Conservation (phyloP, 1,284 basidiomycete genomes). For the Sutorius eximius region DNA sequence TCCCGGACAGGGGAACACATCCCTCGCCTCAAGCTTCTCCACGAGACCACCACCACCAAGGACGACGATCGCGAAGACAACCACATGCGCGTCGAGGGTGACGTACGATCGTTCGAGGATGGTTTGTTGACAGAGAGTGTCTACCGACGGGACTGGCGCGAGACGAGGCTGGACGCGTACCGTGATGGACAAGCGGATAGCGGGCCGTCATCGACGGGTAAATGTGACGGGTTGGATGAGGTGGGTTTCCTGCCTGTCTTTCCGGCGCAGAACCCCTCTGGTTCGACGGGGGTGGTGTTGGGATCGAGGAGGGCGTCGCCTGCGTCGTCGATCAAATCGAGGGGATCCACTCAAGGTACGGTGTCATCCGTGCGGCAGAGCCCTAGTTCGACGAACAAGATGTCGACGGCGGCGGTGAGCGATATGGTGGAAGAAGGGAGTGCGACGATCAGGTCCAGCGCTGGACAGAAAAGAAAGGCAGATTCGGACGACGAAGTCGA, state of each 20-base stretch:
- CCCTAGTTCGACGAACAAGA: slow-evolving; percentile 39
- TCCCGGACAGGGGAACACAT: slow-evolving; percentile 62
- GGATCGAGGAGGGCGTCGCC: slow-evolving; percentile 44
- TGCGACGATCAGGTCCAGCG: slow-evolving; percentile 13
- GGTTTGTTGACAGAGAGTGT: slow-evolving; percentile 59
- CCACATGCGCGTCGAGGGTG: slow-evolving; percentile 40
- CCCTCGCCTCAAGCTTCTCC: background rate
- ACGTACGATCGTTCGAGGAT: slow-evolving; percentile 63
- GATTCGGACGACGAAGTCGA: slow-evolving; percentile 55
- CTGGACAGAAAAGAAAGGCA: slow-evolving; percentile 47
- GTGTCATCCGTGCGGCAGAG: slow-evolving; percentile 43
- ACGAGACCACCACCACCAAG: background rate
- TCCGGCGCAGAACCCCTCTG: slow-evolving; percentile 13
- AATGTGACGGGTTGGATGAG: slow-evolving; percentile 39
- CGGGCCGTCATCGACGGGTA: slow-evolving; percentile 7
- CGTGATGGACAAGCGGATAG: slow-evolving; percentile 17
- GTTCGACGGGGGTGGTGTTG: slow-evolving; percentile 16
- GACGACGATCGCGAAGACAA: background rate
- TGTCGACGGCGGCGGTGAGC: slow-evolving; percentile 40
- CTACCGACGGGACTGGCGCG: slow-evolving; percentile 74
- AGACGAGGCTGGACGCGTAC: slow-evolving; percentile 45
- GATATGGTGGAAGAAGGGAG: slow-evolving; percentile 47
- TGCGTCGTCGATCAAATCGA: slow-evolving; percentile 48
- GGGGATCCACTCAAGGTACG: slow-evolving; percentile 45
- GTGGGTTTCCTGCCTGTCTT: slow-evolving; percentile 24